Percentiles rank a stretch among this genome's conserved stretches.
These are phyloP conservation scores for Yarrowia yakushimensis DNA, from an alignment of 805 yeast genomes.

Conservation along the genomic window DNA sequence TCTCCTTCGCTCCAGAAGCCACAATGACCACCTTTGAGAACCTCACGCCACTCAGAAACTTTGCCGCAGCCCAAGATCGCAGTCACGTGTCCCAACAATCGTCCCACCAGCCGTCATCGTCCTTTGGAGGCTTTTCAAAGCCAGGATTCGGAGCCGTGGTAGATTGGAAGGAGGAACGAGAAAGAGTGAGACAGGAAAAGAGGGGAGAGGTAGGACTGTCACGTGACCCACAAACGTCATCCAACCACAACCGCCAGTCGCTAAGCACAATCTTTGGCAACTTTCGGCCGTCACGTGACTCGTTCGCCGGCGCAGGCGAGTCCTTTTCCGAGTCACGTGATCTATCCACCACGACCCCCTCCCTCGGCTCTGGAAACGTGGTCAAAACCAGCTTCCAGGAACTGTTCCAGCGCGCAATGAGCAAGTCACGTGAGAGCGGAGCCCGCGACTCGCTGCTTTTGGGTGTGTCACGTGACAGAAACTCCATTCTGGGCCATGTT, in stretches of 20 bases:
- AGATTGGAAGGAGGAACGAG: neutral
- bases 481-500: neutral
- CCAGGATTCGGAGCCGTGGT: neutral
- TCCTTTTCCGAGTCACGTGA: constrained; percentile 17
- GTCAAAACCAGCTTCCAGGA: constrained; percentile 8
- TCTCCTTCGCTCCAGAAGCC: constrained; percentile 19
- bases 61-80: neutral
- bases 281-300: constrained; percentile 17
- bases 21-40: constrained; percentile 20
- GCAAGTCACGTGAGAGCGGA: constrained; percentile 1
- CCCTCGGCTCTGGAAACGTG: neutral
- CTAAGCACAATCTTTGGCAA: constrained; percentile 10
- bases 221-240: neutral
- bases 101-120: too few species aligned
- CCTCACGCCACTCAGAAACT: constrained; percentile 1
- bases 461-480: neutral
- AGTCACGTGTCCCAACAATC: neutral
- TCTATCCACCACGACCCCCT: neutral
- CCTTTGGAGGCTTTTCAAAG: constrained; percentile 2
- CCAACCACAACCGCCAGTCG: neutral
- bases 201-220: too few species aligned
- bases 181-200: neutral
- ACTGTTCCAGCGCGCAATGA: constrained; percentile 15
- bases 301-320: neutral
- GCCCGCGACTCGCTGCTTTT: neutral